phyloP scores from a whole-genome alignment of 2,329 filamentous ascomycete genomes.

The Exophiala xenobiotica region DNA sequence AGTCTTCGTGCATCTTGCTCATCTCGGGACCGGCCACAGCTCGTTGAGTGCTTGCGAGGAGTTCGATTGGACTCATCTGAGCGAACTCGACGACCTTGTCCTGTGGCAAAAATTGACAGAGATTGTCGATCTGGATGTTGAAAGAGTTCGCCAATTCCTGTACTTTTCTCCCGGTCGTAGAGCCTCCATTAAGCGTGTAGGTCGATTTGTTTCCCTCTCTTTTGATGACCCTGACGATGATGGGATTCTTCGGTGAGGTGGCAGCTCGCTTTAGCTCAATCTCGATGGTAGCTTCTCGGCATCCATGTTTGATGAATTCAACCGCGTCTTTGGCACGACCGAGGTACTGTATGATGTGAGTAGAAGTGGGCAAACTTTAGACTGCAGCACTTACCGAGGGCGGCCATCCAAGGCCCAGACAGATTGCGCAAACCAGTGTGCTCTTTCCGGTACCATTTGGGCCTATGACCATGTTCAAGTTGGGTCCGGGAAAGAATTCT shows the following conservation, averaged over 20 bases:
- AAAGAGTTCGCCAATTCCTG: constrained; percentile 67
- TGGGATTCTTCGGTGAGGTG: constrained; percentile 58
- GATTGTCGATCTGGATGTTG: constrained; percentile 93
- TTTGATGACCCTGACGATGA: constrained; percentile 74
- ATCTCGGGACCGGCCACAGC: constrained; percentile 83
- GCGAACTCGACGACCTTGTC: constrained; percentile 96
- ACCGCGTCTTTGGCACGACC: constrained; percentile 80
- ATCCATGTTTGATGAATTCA: constrained; percentile 92
- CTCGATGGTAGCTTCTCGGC: constrained; percentile 74
- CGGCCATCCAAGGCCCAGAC: constrained; percentile 82
- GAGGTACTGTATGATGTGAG: constrained; percentile 56
- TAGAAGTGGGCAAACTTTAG: not conserved
- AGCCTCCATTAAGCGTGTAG: constrained; percentile 74
- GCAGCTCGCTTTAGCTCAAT: constrained; percentile 72
- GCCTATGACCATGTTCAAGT: constrained; percentile 96
- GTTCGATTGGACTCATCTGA: constrained; percentile 73
- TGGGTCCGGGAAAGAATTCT: constrained; percentile 87
- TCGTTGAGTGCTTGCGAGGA: constrained; percentile 81
- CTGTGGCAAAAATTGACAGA: constrained; percentile 95
- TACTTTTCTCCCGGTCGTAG: constrained; percentile 61
- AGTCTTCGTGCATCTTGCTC: constrained; percentile 70
- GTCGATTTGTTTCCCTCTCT: constrained; percentile 76
- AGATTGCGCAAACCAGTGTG: constrained; percentile 94
- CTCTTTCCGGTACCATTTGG: constrained; percentile 99
- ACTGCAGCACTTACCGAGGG: constrained; percentile 52